Percentiles rank a stretch among this genome's conserved stretches.
phyloP scores from a whole-genome alignment of 352 stramenopile species.

The Pythium aristosporum region DNA sequence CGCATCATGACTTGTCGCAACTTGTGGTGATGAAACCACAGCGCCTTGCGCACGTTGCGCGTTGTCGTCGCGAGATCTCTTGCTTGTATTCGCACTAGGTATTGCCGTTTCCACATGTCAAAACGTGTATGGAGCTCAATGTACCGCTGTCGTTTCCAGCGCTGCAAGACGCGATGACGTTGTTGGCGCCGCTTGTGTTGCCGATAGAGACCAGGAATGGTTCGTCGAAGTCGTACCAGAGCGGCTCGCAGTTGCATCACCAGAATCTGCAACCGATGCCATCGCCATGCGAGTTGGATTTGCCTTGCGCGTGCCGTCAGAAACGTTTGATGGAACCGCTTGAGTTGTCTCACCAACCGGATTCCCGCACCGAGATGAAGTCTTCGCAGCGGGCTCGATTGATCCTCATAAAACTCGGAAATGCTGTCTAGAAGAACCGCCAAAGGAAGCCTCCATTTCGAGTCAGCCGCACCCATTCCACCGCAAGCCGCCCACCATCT shows the following conservation, averaged over 20 bases:
- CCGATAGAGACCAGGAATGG: slow-evolving; percentile 11
- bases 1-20: slow-evolving; percentile 18
- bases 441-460: slow-evolving; percentile 3
- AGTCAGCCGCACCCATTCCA: neutral
- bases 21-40: slow-evolving; percentile 31
- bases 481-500: slow-evolving; percentile 10
- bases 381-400: slow-evolving; percentile 2
- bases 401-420: slow-evolving; percentile 8
- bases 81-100: slow-evolving; percentile 19
- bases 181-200: slow-evolving; percentile 16
- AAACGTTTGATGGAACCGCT: slow-evolving; percentile 5
- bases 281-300: slow-evolving; percentile 24
- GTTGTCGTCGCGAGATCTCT: slow-evolving; percentile 20
- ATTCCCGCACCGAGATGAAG: slow-evolving; percentile 13
- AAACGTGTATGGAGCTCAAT: slow-evolving; percentile 18
- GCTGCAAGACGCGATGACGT: slow-evolving; percentile 20
- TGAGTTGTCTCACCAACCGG: slow-evolving; percentile 2
- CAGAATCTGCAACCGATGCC: slow-evolving; percentile 7
- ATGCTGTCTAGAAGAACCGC: neutral
- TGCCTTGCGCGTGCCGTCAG: neutral
- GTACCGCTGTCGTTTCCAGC: slow-evolving; percentile 18
- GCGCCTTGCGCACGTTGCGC: slow-evolving; percentile 21
- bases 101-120: slow-evolving; percentile 20
- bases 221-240: slow-evolving; percentile 8
- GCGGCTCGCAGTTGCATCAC: slow-evolving; percentile 14